Base-by-base conservation (phyloP, 495 filamentous ascomycete genomes). In the Aspergillus taichungensis region DNA sequence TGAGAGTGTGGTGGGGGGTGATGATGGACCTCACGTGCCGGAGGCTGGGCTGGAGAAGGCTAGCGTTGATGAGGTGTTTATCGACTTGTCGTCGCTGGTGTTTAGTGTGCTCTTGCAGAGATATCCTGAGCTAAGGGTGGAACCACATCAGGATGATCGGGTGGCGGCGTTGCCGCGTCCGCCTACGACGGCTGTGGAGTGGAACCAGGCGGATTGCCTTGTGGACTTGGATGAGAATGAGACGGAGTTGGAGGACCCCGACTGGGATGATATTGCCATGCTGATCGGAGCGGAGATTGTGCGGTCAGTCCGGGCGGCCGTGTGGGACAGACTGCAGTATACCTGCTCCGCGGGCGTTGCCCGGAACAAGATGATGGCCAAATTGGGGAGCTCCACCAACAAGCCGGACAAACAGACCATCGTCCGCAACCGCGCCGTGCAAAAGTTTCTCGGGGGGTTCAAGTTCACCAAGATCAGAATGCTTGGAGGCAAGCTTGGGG, bases 391-490 rank as follows among this genome's bases (percentile, higher is more conserved):
- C 29, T 86, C 77, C 14, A 76, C 87, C 68, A 88, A 87, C 63
- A 98, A 98, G 59, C 94, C 92, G 30, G 89, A 95, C 62, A 78
- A 84, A 48, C 92, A 98, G 55, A 98, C 88, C 0, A 76, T 96
- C 30, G 79, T 97, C 27, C 83, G 91, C 30, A 88, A 87, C 57
- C 78, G 88, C 27, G 90, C 92, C 2, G 69, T 86, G 10, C 76
- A 83, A 53, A 77, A 82, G 27, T 98, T 98, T 61, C 69, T 98
- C 34, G 76, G 75, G 2, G 78, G 77, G 12, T 87, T 94, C 73
- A 94, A 94, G 56, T 94, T 95, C 61, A 95, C 94, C 29, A 94
- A 95, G 69, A 94, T 98, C 36, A 77, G 92, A 30, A 95, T 90
- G 67, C 73, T 98, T 5, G 94, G 92, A 33, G 92, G 92, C n/a